Percentiles rank a stretch among this genome's conserved stretches.
Conservation (phyloP, 441 rosid genomes). For the Rhodomyrtus psidioides region DNA sequence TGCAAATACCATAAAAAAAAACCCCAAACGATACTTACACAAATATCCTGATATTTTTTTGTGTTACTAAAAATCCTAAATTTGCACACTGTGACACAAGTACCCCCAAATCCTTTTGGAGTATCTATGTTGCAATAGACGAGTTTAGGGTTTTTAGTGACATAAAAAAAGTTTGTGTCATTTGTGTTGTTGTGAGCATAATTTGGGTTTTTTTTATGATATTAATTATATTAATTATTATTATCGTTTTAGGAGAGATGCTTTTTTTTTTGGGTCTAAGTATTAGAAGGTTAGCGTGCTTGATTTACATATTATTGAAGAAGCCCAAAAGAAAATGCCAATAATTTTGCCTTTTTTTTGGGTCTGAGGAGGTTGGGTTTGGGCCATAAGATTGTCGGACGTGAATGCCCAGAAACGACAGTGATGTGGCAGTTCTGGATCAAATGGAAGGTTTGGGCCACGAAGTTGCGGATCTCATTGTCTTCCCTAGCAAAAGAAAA, state of each 20-base stretch:
- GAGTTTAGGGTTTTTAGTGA: no score
- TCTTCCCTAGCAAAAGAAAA: not conserved
- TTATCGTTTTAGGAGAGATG: not conserved
- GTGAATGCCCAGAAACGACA: not conserved
- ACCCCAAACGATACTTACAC: no score
- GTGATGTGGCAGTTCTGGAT: not conserved
- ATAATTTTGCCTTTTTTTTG: not conserved
- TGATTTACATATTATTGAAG: not conserved
- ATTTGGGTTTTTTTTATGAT: no score
- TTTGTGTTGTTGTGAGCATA: no score
- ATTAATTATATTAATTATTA: not conserved
- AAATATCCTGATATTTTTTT: no score
- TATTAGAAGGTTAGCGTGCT: not conserved
- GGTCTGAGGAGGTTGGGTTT: not conserved
- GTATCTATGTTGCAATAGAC: no score
- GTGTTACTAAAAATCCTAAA: no score
- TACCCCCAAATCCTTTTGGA: no score
- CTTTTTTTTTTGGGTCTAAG: not conserved
- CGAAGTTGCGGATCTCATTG: not conserved
- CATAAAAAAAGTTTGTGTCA: no score
- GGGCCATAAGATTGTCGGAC: not conserved
- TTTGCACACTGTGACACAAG: no score
- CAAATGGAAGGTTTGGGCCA: not conserved
- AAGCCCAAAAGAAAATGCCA: not conserved
- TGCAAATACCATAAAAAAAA: no score